Conservation (phyloP, 495 filamentous ascomycete species). For the Aspergillus carlsbadensis region DNA sequence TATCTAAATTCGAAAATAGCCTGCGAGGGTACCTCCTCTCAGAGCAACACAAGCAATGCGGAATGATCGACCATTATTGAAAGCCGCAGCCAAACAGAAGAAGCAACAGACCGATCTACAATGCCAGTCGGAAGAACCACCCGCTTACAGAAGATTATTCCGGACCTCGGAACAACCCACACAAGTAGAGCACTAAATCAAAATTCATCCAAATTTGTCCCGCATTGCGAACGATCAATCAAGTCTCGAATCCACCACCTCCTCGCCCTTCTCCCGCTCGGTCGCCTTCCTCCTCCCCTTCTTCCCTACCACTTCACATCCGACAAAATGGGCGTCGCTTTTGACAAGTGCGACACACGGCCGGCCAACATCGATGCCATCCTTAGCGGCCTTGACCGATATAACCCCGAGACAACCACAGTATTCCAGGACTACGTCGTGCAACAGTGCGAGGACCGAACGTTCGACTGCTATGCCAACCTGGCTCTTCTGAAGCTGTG, state of each 20-base stretch:
- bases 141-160: conserved; percentile 18
- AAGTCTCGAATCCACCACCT: conserved; percentile 19
- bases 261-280: conserved; percentile 6
- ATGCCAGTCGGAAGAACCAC: conserved; percentile 26
- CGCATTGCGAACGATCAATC: conserved; percentile 7
- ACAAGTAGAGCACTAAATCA: conserved; percentile 42
- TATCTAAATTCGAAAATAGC: background rate
- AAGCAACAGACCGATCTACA: conserved; percentile 7
- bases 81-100: background rate
- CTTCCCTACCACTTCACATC: background rate
- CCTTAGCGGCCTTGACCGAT: conserved; percentile 90
- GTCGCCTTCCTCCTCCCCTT: conserved; percentile 1
- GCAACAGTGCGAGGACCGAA: conserved; percentile 91
- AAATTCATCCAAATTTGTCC: conserved; percentile 38
- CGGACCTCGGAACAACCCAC: conserved; percentile 14
- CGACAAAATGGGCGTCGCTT: conserved; percentile 49
- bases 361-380: conserved; percentile 89
- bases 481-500: conserved; percentile 95
- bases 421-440: conserved; percentile 93
- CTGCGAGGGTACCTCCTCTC: background rate
- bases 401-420: conserved; percentile 95
- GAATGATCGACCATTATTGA: background rate
- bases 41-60: background rate
- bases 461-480: conserved; percentile 95
- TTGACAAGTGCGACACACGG: conserved; percentile 60